Evolutionary conservation across 345 rosid species (phyloP).

Genomic region (Raphanus raphanistrum): DNA sequence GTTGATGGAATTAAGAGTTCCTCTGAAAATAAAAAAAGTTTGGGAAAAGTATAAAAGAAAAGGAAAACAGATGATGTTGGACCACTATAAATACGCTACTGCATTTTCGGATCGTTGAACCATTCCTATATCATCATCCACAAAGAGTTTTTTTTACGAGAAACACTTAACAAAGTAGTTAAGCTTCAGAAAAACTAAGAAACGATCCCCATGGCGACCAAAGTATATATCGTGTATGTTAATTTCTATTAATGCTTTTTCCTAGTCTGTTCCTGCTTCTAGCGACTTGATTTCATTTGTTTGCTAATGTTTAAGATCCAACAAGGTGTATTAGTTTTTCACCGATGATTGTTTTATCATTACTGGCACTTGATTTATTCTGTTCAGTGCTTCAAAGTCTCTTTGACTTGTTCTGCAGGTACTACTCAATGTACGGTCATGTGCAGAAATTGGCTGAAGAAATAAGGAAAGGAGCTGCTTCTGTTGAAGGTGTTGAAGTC

Average conservation of each 20-base stretch:
- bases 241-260: neutral
- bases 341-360: neutral
- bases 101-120: slow-evolving; percentile 34
- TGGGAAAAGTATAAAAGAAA: neutral
- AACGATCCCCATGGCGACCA: slow-evolving; percentile 53
- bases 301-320: neutral
- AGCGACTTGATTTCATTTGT: neutral
- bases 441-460: slow-evolving; percentile 92
- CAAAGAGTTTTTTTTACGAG: neutral
- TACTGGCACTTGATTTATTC: neutral
- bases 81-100: slow-evolving; percentile 50
- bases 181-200: neutral
- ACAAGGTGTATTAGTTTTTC: neutral
- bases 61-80: slow-evolving; percentile 14
- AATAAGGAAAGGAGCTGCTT: slow-evolving; percentile 86
- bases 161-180: neutral
- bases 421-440: slow-evolving; percentile 97
- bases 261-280: neutral
- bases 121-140: neutral
- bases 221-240: slow-evolving; percentile 78
- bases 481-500: slow-evolving; percentile 97
- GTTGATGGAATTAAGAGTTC: neutral
- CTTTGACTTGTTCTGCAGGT: slow-evolving; percentile 46
- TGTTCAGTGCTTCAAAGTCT: neutral
- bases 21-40: neutral